These are phyloP conservation scores for Fonsecaea erecta DNA, from an alignment of 2,329 filamentous ascomycete species.

Conservation along the genomic window DNA sequence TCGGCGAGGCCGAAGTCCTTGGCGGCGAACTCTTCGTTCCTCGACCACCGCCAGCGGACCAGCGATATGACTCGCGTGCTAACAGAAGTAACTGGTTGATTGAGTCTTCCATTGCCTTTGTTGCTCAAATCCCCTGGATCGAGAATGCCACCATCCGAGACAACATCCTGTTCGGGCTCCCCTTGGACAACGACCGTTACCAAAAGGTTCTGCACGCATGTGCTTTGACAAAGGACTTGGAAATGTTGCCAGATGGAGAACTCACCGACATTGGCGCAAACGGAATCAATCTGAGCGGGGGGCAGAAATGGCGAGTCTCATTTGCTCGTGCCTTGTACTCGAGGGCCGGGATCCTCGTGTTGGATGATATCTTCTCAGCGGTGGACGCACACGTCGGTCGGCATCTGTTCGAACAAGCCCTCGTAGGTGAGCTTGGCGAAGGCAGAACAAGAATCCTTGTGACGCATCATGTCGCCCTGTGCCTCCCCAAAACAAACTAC, in stretches of 20 bases:
- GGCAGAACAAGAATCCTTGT: constrained; percentile 77
- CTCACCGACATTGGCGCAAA: constrained; percentile 82
- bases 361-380: constrained; percentile 83
- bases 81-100: constrained; percentile 69
- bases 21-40: constrained; percentile 63
- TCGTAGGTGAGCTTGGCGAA: constrained; percentile 70
- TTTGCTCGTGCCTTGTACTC: constrained; percentile 82
- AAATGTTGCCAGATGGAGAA: constrained; percentile 77
- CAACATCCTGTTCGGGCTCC: constrained; percentile 78
- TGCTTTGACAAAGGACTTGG: constrained; percentile 74
- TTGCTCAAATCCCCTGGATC: constrained; percentile 82
- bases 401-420: constrained; percentile 76
- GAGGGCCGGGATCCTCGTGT: constrained; percentile 72
- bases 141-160: constrained; percentile 79
- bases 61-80: constrained; percentile 67
- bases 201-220: constrained; percentile 72
- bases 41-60: constrained; percentile 53
- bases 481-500: constrained; percentile 72
- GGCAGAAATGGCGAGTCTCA: constrained; percentile 81
- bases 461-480: constrained; percentile 77
- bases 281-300: constrained; percentile 81
- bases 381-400: constrained; percentile 81
- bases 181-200: constrained; percentile 71
- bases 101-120: constrained; percentile 71
- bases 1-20: constrained; percentile 75